Evolutionary conservation across 2,329 filamentous ascomycete genomes (phyloP).

Genomic region (Periconia sp.): DNA sequence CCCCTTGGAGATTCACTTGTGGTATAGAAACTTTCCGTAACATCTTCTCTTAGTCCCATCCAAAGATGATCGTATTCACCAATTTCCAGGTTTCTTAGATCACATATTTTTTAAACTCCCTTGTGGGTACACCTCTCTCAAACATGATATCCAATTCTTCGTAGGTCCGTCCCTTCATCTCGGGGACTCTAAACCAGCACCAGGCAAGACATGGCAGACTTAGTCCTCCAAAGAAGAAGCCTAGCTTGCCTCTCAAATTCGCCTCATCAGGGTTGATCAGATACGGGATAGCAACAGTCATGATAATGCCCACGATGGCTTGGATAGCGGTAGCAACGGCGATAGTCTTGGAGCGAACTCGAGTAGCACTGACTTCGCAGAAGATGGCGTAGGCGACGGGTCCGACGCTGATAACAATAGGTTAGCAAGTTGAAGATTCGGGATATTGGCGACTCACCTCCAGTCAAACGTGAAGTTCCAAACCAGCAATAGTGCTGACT

Average conservation of each 20-base stretch:
- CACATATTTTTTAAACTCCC: conserved; percentile 12
- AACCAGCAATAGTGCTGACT: conserved; percentile 43
- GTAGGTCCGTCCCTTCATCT: conserved; percentile 49
- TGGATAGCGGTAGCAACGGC: conserved; percentile 67
- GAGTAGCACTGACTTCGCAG: conserved; percentile 77
- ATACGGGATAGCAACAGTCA: conserved; percentile 50
- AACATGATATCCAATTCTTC: conserved; percentile 54
- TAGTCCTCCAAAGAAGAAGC: conserved; percentile 50
- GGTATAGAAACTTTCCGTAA: too few relatives aligned
- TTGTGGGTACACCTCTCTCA: conserved; percentile 34
- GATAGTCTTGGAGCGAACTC: conserved; percentile 87
- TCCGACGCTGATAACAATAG: conserved; percentile 72
- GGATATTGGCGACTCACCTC: conserved; percentile 15
- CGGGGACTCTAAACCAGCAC: conserved; percentile 48
- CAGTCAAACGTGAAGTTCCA: conserved; percentile 74
- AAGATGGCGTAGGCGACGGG: conserved; percentile 89
- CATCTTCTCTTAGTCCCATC: too few relatives aligned
- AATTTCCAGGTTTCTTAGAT: too few relatives aligned
- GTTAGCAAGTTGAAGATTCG: background rate
- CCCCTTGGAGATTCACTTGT: too few relatives aligned
- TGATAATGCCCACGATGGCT: conserved; percentile 47
- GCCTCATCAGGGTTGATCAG: conserved; percentile 51
- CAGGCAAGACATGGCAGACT: conserved; percentile 41
- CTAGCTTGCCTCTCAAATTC: conserved; percentile 48
- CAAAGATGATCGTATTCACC: too few relatives aligned